These are phyloP conservation scores for Pichia sp. DNA, from an alignment of 1,139 yeast species.

Conservation along the genomic window DNA sequence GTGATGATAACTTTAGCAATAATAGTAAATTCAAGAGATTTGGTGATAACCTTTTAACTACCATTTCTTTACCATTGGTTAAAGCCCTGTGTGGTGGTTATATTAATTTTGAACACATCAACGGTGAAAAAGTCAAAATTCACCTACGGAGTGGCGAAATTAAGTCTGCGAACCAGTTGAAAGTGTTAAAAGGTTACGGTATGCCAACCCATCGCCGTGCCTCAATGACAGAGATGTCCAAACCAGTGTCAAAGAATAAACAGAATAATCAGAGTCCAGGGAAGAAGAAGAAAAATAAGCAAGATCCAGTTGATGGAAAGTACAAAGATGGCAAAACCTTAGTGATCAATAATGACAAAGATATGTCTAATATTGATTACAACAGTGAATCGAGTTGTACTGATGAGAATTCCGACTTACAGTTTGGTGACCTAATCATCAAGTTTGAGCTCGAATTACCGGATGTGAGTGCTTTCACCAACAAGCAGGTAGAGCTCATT, in stretches of 20 bases:
- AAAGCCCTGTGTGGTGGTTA: slow-evolving; percentile 54
- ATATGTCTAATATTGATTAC: neutral
- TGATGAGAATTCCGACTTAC: slow-evolving; percentile 8
- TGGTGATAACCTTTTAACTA: slow-evolving; percentile 39
- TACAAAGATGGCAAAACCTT: neutral
- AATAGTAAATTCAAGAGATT: slow-evolving; percentile 42
- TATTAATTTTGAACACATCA: slow-evolving; percentile 40
- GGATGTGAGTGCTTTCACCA: slow-evolving; percentile 29
- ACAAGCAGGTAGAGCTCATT: slow-evolving; percentile 32
- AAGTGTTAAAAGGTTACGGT: slow-evolving; percentile 44
- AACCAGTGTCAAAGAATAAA: slow-evolving; percentile 3
- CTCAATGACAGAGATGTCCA: neutral
- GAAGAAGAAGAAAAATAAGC: neutral
- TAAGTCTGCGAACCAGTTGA: slow-evolving; percentile 37
- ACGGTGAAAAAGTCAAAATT: slow-evolving; percentile 36
- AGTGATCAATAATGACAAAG: neutral
- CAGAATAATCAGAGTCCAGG: neutral
- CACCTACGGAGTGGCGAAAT: slow-evolving; percentile 40
- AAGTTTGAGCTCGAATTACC: slow-evolving; percentile 51
- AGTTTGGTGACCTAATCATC: slow-evolving; percentile 41
- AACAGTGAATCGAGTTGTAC: slow-evolving; percentile 3
- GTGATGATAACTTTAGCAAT: slow-evolving; percentile 19
- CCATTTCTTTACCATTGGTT: slow-evolving; percentile 39
- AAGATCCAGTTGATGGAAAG: neutral
- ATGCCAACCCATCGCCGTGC: slow-evolving; percentile 51